Evolutionary conservation across 352 stramenopile genomes (phyloP).

Genomic region (Elongisporangium senticosum): DNA sequence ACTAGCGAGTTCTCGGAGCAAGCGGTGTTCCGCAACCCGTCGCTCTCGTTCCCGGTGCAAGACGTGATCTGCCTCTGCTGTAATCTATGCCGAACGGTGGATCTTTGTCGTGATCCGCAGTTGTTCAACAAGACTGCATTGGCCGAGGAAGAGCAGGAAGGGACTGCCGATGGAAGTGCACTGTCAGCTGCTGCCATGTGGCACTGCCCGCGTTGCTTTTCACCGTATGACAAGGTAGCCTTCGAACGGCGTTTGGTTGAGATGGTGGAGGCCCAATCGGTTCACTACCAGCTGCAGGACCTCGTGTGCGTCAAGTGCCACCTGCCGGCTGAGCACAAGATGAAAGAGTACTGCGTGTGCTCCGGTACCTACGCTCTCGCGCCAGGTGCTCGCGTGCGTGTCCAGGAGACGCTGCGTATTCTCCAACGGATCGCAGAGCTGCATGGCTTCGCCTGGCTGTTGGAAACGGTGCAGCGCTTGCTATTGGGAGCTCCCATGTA

Average conservation of each 20-base stretch:
- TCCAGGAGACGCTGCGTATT: slow-evolving; percentile 58
- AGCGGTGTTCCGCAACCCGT: slow-evolving; percentile 92
- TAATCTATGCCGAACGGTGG: slow-evolving; percentile 94
- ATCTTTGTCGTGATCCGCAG: slow-evolving; percentile 93
- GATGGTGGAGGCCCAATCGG: slow-evolving; percentile 77
- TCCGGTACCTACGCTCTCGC: slow-evolving; percentile 58
- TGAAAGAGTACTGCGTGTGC: slow-evolving; percentile 77
- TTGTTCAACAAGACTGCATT: slow-evolving; percentile 75
- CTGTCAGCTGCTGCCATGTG: slow-evolving; percentile 33
- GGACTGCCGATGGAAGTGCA: slow-evolving; percentile 10
- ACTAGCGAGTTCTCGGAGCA: slow-evolving; percentile 74
- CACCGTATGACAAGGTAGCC: slow-evolving; percentile 83
- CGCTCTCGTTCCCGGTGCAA: slow-evolving; percentile 91
- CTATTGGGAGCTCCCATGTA: slow-evolving; percentile 11
- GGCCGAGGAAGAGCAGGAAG: slow-evolving; percentile 16
- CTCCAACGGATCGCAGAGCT: slow-evolving; percentile 60
- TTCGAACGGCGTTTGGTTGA: slow-evolving; percentile 92
- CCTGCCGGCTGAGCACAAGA: slow-evolving; percentile 67
- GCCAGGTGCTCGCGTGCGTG: slow-evolving; percentile 21
- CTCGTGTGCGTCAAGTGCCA: slow-evolving; percentile 77
- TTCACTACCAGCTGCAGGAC: slow-evolving; percentile 93
- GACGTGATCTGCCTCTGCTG: slow-evolving; percentile 97
- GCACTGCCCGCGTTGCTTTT: slow-evolving; percentile 92
- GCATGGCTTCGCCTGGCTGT: slow-evolving; percentile 61
- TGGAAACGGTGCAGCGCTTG: slow-evolving; percentile 65